Evolutionary conservation across 768 basidiomycete species (phyloP), one percentile per base, ranked within the genome.

Genomic region (Tylopilus plumbeoviolaceoides): DNA sequence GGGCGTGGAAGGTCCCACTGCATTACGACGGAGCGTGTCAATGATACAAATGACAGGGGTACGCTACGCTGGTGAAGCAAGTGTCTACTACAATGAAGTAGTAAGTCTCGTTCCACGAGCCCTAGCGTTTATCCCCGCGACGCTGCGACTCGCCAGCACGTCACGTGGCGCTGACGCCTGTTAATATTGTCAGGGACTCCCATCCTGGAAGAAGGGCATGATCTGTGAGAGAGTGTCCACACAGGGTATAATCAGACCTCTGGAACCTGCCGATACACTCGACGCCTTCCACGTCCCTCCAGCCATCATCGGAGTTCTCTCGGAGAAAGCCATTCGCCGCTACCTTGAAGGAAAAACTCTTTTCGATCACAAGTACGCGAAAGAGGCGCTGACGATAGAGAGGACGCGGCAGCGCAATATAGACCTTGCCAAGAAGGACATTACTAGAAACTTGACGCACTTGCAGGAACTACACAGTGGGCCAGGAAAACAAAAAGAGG

Each of bases 201-300:
- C 56, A 18, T 58, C 59, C 14, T 77, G 75, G 73, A 68, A 67
- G 53, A 78, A 78, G 47, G 73, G 77, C 35, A 97, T 98, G 85
- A 90, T 98, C 50, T 82, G 95, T 33, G 95, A 98, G 70, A 80
- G 97, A 18, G 83, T 98, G 25, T 86, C 88, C 2, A 89, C 84
- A 1, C 78, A 78, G 10, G 97, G 97, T 7, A 68, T 85, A n/a
- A 74, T 92, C n/a, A 82, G 94, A 17, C 77, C 88, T 0, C 72
- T 99, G 33, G 95, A 98, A 58, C 73, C 85, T 0, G 81, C 84
- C 59, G 63, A 68, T 14, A 82, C 89, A 45, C 73, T 98, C 0
- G 70, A 73, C 14, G 89, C 84, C 5, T 75, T 95, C 51, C 75
- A 75, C 28, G 69, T 95, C 15, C 81, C 89, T 0, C 63, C 72